phyloP scores from a whole-genome alignment of 257 asterid species.

The Forsythia suspensa region DNA sequence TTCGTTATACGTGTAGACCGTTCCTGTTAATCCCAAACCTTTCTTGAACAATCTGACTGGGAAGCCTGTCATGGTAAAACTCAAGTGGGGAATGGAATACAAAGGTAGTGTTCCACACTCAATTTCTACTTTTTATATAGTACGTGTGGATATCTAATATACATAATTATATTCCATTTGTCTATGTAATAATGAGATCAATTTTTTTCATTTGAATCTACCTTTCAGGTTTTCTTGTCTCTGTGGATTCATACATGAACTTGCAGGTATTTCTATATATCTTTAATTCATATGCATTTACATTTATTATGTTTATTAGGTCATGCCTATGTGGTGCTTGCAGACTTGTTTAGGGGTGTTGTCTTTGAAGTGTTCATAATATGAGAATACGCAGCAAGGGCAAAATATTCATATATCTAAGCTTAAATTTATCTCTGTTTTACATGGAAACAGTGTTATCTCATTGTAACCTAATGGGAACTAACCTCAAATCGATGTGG shows the following conservation, averaged over 20 bases:
- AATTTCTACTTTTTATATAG: neutral
- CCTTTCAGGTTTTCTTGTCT: slow-evolving; percentile 79
- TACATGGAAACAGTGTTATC: neutral
- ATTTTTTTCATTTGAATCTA: neutral
- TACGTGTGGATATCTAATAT: neutral
- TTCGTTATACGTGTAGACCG: slow-evolving; percentile 58
- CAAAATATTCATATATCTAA: neutral
- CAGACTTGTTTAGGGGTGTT: neutral
- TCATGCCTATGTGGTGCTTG: neutral
- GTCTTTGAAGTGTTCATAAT: neutral
- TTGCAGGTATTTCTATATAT: slow-evolving; percentile 61
- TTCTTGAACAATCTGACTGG: slow-evolving; percentile 97
- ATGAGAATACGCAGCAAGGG: neutral
- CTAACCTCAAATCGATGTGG: neutral
- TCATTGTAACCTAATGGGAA: neutral
- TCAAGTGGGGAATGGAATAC: slow-evolving; percentile 99
- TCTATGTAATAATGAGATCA: neutral
- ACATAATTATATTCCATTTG: neutral
- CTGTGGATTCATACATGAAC: slow-evolving; percentile 98
- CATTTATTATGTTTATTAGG: neutral
- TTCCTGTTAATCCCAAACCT: slow-evolving; percentile 99
- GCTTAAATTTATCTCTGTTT: neutral
- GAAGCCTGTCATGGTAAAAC: slow-evolving; percentile 92
- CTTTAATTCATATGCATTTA: neutral
- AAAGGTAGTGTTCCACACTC: slow-evolving; percentile 50